Evolutionary conservation across 805 yeast genomes (phyloP), one percentile per base, ranked within the genome.

Genomic region (Candida incommunis): DNA sequence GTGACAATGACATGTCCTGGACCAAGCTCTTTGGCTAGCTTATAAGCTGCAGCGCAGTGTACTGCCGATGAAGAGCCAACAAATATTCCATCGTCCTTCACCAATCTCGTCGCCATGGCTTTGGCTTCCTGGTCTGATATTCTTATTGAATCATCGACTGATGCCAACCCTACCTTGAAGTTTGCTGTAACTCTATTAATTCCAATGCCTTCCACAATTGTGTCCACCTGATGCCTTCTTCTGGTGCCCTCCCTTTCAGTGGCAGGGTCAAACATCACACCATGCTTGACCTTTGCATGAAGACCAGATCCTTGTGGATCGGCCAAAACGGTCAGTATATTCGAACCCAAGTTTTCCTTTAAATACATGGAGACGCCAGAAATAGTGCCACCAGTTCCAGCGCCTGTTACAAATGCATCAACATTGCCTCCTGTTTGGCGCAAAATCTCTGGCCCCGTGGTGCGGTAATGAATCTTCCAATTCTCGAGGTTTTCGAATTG

Each of bases 241-340:
- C 97, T 70, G 0, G 92, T 83, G 1, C 98, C 98, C 64, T 90
- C 98, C 51, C 74, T 79, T 61, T 90, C 98, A 4, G 76, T 87
- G 7, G 5, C 7, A 2, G 70, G 51, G 54, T 88, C 95, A 60
- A 85, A 90, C 96, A 92, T 87, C 2, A 90, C 97, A 1, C 96
- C 97, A 56, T 66, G 77, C 55, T 84, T 84, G 43, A 90, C 75
- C 48, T 94, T 67, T 63, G 90, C 86, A 57, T 72, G 83, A 50
- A 92, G 72, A 0, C 98, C 98, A 15, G 92, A 80, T 0, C 98
- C 98, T 56, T 86, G 96, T 0, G 97, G 97, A 61, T 90, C 98
- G 0, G 96, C 95, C 24, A 92, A 65, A 2, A 84, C 70, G 1
- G 81, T 72, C 41, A 63, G 67, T 0, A 81, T 56, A 0, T 57